Evolutionary conservation across 345 rosid species (phyloP).

Genomic region (Aurinia saxatilis): DNA sequence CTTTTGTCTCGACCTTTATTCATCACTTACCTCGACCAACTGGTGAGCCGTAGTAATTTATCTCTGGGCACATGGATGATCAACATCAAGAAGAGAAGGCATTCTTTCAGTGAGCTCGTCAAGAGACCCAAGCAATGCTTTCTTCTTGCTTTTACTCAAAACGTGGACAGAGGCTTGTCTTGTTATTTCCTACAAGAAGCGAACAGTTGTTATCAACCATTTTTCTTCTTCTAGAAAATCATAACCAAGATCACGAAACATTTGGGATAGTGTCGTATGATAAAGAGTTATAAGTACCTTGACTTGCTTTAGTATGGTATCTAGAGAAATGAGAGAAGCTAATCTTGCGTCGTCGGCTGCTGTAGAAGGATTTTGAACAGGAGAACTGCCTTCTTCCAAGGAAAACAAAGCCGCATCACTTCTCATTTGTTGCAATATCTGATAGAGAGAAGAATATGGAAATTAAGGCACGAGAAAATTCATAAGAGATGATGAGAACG

Average conservation of each 20-base stretch:
- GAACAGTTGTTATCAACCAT: background rate
- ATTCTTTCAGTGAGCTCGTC: conserved; percentile 76
- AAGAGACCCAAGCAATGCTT: conserved; percentile 56
- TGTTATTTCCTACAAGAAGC: conserved; percentile 55
- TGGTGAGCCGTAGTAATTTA: conserved; percentile 65
- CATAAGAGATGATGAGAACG: too few relatives aligned
- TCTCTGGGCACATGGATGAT: conserved; percentile 88
- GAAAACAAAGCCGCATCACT: conserved; percentile 66
- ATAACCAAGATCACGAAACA: background rate
- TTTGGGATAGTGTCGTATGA: background rate
- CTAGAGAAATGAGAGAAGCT: conserved; percentile 93
- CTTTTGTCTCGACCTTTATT: background rate
- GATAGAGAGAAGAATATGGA: background rate
- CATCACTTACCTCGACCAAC: conserved; percentile 55
- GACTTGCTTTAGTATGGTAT: conserved; percentile 86
- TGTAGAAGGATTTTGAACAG: conserved; percentile 73
- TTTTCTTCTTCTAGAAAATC: background rate
- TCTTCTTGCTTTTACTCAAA: conserved; percentile 80
- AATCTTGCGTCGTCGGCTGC: conserved; percentile 95
- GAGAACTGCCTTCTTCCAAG: conserved; percentile 60
- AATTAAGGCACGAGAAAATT: background rate
- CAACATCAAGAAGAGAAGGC: conserved; percentile 97
- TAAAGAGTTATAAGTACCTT: conserved; percentile 48
- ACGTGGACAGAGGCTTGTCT: conserved; percentile 66
- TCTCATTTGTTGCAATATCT: conserved; percentile 97